Percentiles rank a stretch among this genome's conserved stretches.
Conservation (phyloP, 2,329 filamentous ascomycete genomes). For the Pestalotiopsis sp. region DNA sequence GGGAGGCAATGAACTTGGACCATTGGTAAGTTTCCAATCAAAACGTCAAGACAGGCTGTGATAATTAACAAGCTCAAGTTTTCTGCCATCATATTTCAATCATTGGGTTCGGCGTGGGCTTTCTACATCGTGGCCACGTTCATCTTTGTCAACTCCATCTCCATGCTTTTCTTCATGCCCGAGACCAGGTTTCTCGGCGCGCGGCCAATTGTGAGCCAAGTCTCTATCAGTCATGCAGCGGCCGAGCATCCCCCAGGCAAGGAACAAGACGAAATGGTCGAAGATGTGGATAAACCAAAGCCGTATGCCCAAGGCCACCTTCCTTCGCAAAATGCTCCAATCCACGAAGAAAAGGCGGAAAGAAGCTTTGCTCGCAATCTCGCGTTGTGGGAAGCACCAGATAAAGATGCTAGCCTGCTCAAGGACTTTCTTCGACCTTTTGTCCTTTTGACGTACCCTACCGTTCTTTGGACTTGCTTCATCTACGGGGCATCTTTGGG, state of each 20-base stretch:
- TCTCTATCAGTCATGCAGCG: not conserved
- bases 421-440: constrained; percentile 31
- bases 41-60: not conserved
- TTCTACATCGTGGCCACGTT: constrained; percentile 33
- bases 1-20: constrained; percentile 33
- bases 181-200: constrained; percentile 27
- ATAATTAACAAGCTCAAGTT: constrained; percentile 15
- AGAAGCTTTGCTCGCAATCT: constrained; percentile 29
- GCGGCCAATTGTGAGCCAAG: not conserved
- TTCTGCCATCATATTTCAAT: constrained; percentile 32
- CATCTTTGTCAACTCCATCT: constrained; percentile 28
- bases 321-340: not conserved
- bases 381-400: constrained; percentile 27
- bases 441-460: constrained; percentile 32
- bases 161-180: constrained; percentile 31
- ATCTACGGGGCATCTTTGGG: constrained; percentile 32
- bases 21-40: constrained; percentile 17
- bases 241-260: constrained; percentile 5
- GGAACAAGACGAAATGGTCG: not conserved
- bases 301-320: constrained; percentile 2
- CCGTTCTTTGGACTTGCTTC: constrained; percentile 32
- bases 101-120: constrained; percentile 33
- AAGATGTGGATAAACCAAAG: not conserved
- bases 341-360: constrained; percentile 16
- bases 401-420: constrained; percentile 24